Conservation (phyloP, 2,329 filamentous ascomycete species). For the Orbilia javanica region DNA sequence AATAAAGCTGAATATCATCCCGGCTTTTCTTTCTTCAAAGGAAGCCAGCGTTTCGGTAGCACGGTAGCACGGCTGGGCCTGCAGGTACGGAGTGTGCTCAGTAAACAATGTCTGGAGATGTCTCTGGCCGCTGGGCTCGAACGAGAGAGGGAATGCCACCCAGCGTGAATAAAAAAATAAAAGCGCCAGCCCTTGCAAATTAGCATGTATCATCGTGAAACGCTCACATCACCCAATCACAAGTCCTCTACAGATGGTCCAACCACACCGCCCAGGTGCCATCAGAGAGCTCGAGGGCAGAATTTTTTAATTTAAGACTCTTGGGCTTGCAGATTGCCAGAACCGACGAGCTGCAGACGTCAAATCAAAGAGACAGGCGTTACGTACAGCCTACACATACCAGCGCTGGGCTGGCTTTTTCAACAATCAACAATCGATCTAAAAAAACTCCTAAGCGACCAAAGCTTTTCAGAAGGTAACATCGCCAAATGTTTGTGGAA, state of each 20-base stretch:
- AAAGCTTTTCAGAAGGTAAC: conserved; percentile 4
- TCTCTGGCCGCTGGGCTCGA: not conserved
- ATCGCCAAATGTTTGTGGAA: conserved; percentile 5
- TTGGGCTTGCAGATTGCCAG: conserved; percentile 6
- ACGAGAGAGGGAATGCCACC: conserved; percentile 14
- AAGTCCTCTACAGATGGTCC: conserved; percentile 18
- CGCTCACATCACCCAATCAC: conserved; percentile 53
- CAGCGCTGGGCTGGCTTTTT: conserved; percentile 1
- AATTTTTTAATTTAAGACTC: conserved; percentile 35
- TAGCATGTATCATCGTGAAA: conserved; percentile 55
- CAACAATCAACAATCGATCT: not conserved
- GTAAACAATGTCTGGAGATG: conserved; percentile 33
- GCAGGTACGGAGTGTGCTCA: conserved; percentile 12
- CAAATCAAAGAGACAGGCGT: conserved; percentile 16
- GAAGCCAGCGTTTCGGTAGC: conserved; percentile 21
- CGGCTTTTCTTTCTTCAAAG: not conserved
- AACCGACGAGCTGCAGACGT: conserved; percentile 16
- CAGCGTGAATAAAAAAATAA: conserved; percentile 13
- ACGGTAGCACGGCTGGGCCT: conserved; percentile 18
- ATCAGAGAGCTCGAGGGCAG: conserved; percentile 37
- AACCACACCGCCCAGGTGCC: conserved; percentile 16
- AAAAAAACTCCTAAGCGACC: not conserved
- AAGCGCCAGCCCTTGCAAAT: conserved; percentile 40
- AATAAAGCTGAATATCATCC: not conserved
- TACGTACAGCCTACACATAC: too few relatives aligned